A percentile compares a stretch with the other conserved stretches of the same genome.
These are phyloP conservation scores for Gynandropsis gynandra DNA, from an alignment of 345 rosid genomes.

Conservation along the genomic window DNA sequence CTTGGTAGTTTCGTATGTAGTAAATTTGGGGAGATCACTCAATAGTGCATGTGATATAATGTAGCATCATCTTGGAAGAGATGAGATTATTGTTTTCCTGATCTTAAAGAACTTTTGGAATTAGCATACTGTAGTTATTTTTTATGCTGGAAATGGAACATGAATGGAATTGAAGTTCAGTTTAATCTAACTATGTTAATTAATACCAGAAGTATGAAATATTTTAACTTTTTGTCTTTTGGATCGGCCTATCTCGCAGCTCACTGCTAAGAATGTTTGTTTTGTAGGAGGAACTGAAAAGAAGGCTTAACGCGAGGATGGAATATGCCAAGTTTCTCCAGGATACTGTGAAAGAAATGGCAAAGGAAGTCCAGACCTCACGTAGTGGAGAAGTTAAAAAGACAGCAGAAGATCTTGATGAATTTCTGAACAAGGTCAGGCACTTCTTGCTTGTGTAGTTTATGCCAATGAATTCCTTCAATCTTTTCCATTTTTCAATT, in stretches of 20 bases:
- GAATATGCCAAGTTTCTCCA: constrained; percentile 97
- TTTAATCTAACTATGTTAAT: background rate
- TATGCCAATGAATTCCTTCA: background rate
- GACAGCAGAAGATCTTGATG: constrained; percentile 95
- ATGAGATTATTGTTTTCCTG: no score
- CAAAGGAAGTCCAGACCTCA: constrained; percentile 86
- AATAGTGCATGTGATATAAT: no score
- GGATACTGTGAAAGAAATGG: constrained; percentile 97
- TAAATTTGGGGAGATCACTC: no score
- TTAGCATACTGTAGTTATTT: no score
- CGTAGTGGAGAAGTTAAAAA: constrained; percentile 78
- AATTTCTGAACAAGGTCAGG: constrained; percentile 73
- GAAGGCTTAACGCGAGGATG: constrained; percentile 83
- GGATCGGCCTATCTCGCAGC: constrained; percentile 3
- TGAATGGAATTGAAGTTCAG: no score
- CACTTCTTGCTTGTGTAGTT: constrained; percentile 2
- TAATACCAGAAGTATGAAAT: constrained; percentile 5
- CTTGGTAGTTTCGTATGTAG: no score
- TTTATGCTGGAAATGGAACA: no score
- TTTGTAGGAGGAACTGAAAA: constrained; percentile 77
- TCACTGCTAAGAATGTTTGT: constrained; percentile 18
- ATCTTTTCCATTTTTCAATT: constrained; percentile 4
- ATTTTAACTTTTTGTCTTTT: background rate
- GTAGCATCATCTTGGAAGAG: no score
- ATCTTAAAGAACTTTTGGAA: no score